Evolutionary conservation across 768 basidiomycete species (phyloP), one percentile per base, ranked within the genome.

Genomic region (Russula sp.): DNA sequence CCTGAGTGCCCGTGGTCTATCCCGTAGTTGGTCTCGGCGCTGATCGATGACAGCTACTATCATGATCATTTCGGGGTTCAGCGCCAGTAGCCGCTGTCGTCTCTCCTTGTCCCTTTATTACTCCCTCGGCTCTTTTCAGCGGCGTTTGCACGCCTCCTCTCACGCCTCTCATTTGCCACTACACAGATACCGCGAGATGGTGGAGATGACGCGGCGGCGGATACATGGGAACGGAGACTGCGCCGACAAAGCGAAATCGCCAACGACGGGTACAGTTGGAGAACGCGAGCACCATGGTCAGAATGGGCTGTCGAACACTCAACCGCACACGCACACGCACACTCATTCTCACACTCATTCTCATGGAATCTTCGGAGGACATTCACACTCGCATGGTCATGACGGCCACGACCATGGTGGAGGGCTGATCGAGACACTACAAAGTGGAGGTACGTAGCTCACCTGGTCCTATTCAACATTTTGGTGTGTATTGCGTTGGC

Each of bases 311-410:
- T 57, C 64, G 7, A 44, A 56, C 14, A 11, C 34, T 11, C 34
- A 34, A 36, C 36, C 36, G 11, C 36, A 36, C 36, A 36, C 11
- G 34, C 32, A 34, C 32, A 38, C 57, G 3, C 64, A 65, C 36
- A 30, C 65, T 5, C 68, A 67, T 28, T 54, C 59, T 10, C 64
- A 65, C 36, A 30, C 65, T 5, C 68, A 67, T 28, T 54, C 59
- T 10, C 68, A 64, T 64, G 66, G 66, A 10, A 62, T 69, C 32
- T 64, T 69, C 16, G 59, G 59, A 38, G 60, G 66, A 52, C 68
- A 69, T 24, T 63, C 68, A 3, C 68, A 67, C n/a, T 57, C 59
- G 34, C 36, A 69, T 14, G 44, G 38, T 5, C 56, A 64, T 6
- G 59, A 52, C 1, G 38, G 38, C 9, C 61, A 66, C n/a, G 34